Evolutionary conservation across 192 early-diverging fungal species (phyloP).

Genomic region (Cladochytrium replicatum): DNA sequence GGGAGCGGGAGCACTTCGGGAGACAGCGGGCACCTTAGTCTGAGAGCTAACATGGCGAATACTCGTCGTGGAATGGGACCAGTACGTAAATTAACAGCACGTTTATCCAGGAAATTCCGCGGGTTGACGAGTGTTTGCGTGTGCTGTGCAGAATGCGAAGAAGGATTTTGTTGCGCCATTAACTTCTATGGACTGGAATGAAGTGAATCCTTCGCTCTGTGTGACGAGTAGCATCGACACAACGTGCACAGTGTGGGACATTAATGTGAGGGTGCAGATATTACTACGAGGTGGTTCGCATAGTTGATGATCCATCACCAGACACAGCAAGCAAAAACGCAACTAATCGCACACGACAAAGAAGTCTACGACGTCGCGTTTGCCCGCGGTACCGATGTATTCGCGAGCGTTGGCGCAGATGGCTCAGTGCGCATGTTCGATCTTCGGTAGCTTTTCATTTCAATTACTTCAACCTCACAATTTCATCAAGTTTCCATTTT

Average conservation of each 20-base stretch:
- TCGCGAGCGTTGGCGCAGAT: constrained; percentile 97
- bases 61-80: no score
- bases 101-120: no score
- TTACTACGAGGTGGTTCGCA: no score
- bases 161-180: constrained; percentile 81
- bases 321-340: constrained; percentile 94
- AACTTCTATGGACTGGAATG: constrained; percentile 97
- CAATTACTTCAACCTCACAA: not conserved
- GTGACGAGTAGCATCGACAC: constrained; percentile 96
- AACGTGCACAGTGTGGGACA: constrained; percentile 99
- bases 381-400: constrained; percentile 74
- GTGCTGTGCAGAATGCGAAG: constrained; percentile 18
- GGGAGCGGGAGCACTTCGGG: no score
- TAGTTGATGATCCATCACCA: constrained; percentile 5
- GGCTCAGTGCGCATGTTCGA: constrained; percentile 97
- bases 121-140: no score
- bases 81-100: no score
- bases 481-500: constrained; percentile 3
- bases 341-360: constrained; percentile 97
- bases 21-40: no score
- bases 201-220: constrained; percentile 67
- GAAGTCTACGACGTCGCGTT: constrained; percentile 99
- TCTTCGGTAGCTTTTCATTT: constrained; percentile 43
- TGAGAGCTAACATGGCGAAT: no score
- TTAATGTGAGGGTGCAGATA: constrained; percentile 65